Conservation (phyloP, 2,329 filamentous ascomycete species). For the Phyllosticta paracitricarpa region DNA sequence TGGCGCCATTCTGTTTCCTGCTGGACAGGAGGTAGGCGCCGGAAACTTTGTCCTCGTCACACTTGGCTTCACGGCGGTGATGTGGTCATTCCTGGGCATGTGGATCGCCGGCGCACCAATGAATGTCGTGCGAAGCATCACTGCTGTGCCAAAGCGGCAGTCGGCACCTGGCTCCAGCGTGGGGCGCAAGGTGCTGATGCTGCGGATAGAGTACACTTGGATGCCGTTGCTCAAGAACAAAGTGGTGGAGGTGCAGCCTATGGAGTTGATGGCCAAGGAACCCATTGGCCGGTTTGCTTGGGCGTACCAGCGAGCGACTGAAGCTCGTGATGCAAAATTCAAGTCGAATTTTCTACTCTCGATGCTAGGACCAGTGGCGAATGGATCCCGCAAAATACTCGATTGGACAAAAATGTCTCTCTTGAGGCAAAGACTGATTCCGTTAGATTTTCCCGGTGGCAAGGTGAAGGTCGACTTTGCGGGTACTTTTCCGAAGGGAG, state of each 20-base stretch:
- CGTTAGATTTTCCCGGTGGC: not conserved
- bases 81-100: constrained; percentile 5
- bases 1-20: not conserved
- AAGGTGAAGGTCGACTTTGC: not conserved
- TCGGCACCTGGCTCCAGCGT: not conserved
- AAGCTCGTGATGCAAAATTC: not conserved
- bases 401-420: not conserved
- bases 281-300: not conserved
- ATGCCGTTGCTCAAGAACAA: constrained; percentile 1
- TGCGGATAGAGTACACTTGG: constrained; percentile 3
- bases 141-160: constrained; percentile 1
- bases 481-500: not conserved
- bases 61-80: constrained; percentile 4
- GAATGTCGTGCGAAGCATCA: constrained; percentile 1
- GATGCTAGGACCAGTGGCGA: not conserved
- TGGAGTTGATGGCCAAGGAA: not conserved
- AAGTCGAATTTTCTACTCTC: not conserved
- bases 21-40: not conserved
- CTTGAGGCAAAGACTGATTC: not conserved
- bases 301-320: not conserved
- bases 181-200: not conserved
- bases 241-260: not conserved
- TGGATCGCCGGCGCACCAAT: constrained; percentile 1
- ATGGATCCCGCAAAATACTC: not conserved
- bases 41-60: not conserved